Percentiles rank a stretch among this genome's conserved stretches.
Conservation (phyloP, 768 basidiomycete species). For the Collybia sp. region DNA sequence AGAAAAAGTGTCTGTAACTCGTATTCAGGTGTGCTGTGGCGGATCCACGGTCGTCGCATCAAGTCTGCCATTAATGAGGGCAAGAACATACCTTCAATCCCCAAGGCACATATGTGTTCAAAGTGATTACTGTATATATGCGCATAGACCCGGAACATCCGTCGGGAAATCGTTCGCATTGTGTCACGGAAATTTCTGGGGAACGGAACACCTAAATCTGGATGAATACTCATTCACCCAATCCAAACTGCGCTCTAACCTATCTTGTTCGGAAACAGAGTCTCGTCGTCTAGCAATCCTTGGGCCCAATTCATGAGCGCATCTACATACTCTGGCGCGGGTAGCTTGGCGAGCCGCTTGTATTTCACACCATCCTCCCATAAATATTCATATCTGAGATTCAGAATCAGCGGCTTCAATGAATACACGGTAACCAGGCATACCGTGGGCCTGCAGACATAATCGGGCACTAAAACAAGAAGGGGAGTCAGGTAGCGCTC, state of each 20-base stretch:
- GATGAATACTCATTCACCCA: not conserved
- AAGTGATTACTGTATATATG: slow-evolving; percentile 99
- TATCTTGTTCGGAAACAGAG: slow-evolving; percentile 91
- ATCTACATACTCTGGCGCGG: slow-evolving; percentile 95
- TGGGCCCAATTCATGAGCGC: slow-evolving; percentile 99
- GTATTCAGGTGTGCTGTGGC: slow-evolving; percentile 91
- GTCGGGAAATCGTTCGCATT: slow-evolving; percentile 85
- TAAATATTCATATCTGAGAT: slow-evolving; percentile 80
- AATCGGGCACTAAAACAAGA: slow-evolving; percentile 68
- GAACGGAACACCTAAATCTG: slow-evolving; percentile 74
- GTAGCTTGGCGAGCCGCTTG: slow-evolving; percentile 89
- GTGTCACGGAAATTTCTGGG: slow-evolving; percentile 87
- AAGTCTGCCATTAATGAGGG: not conserved
- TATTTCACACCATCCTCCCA: slow-evolving; percentile 91
- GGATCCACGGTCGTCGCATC: not conserved
- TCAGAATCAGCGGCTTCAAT: slow-evolving; percentile 2
- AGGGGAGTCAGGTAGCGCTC: not conserved
- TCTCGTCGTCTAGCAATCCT: slow-evolving; percentile 85
- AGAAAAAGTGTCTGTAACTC: slow-evolving; percentile 96
- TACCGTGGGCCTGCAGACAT: slow-evolving; percentile 96
- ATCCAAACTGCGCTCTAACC: slow-evolving; percentile 48
- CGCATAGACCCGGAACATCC: slow-evolving; percentile 95
- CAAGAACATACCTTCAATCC: slow-evolving; percentile 80
- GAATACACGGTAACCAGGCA: slow-evolving; percentile 10
- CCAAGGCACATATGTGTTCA: slow-evolving; percentile 96